Conservation (phyloP, 208 protist species). For the Crithidia brevicula region DNA sequence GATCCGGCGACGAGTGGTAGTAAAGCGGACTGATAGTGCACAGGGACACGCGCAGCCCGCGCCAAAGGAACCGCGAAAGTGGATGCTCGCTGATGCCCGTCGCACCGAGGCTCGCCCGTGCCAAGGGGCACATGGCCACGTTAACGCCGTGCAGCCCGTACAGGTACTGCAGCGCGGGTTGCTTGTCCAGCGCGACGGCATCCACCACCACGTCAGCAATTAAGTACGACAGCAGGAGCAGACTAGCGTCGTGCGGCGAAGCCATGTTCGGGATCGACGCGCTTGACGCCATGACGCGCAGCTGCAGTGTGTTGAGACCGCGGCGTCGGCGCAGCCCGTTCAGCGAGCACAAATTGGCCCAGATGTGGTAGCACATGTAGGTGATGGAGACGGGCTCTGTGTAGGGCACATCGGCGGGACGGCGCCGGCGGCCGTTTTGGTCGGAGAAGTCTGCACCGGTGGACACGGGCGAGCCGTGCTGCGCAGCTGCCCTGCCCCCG, state of each 20-base stretch:
- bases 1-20: slow-evolving; percentile 95
- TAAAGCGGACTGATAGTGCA: slow-evolving; percentile 90
- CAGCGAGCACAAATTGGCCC: slow-evolving; percentile 97
- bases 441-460: not conserved
- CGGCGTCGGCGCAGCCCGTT: slow-evolving; percentile 93
- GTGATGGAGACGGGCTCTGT: slow-evolving; percentile 92
- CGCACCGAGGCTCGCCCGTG: slow-evolving; percentile 97
- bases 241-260: slow-evolving; percentile 44
- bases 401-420: slow-evolving; percentile 96
- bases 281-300: slow-evolving; percentile 82
- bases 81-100: slow-evolving; percentile 94
- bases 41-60: slow-evolving; percentile 97
- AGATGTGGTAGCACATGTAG: slow-evolving; percentile 96
- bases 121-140: slow-evolving; percentile 96
- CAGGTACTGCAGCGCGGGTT: slow-evolving; percentile 97
- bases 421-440: slow-evolving; percentile 48
- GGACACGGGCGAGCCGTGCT: not conserved
- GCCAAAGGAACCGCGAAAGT: slow-evolving; percentile 91
- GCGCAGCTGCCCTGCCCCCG: slow-evolving; percentile 1
- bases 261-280: slow-evolving; percentile 50
- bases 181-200: slow-evolving; percentile 91
- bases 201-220: slow-evolving; percentile 94
- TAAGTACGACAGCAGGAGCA: slow-evolving; percentile 83
- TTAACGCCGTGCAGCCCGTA: slow-evolving; percentile 97
- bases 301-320: slow-evolving; percentile 92